Conservation (phyloP, 805 yeast species). For the Wickerhamiella brachini region DNA sequence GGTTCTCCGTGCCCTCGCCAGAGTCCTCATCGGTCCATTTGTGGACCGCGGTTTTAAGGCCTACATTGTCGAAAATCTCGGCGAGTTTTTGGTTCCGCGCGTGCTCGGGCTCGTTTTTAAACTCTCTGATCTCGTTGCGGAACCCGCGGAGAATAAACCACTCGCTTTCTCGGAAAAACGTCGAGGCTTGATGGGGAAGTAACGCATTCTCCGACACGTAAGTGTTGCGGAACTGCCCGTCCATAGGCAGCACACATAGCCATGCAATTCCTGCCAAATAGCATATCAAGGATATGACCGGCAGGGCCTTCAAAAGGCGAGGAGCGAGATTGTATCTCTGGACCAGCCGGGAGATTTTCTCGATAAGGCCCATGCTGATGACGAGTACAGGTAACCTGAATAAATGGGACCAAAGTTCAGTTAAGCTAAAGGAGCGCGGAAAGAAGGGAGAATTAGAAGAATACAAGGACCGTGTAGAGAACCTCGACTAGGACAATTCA, state of each 20-base stretch:
- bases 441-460: too few relatives aligned
- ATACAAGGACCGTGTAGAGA: too few relatives aligned
- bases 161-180: slow-evolving; percentile 84
- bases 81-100: slow-evolving; percentile 30
- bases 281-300: slow-evolving; percentile 20
- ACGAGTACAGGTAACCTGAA: too few relatives aligned
- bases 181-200: slow-evolving; percentile 90
- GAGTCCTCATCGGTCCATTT: slow-evolving; percentile 4
- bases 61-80: slow-evolving; percentile 55
- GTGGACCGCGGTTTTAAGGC: slow-evolving; percentile 47
- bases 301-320: slow-evolving; percentile 17
- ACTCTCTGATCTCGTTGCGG: slow-evolving; percentile 40
- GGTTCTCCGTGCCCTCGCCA: slow-evolving; percentile 29
- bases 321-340: slow-evolving; percentile 19
- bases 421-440: too few relatives aligned
- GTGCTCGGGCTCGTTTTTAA: slow-evolving; percentile 18
- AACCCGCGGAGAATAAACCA: slow-evolving; percentile 88
- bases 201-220: slow-evolving; percentile 92
- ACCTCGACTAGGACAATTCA: too few relatives aligned
- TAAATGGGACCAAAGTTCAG: too few relatives aligned
- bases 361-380: slow-evolving; percentile 24
- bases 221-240: slow-evolving; percentile 70
- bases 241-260: slow-evolving; percentile 52
- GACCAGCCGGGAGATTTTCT: slow-evolving; percentile 20
- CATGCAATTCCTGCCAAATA: slow-evolving; percentile 34